Conservation (phyloP, 768 basidiomycete genomes). For the Rhizopogon vesiculosus region DNA sequence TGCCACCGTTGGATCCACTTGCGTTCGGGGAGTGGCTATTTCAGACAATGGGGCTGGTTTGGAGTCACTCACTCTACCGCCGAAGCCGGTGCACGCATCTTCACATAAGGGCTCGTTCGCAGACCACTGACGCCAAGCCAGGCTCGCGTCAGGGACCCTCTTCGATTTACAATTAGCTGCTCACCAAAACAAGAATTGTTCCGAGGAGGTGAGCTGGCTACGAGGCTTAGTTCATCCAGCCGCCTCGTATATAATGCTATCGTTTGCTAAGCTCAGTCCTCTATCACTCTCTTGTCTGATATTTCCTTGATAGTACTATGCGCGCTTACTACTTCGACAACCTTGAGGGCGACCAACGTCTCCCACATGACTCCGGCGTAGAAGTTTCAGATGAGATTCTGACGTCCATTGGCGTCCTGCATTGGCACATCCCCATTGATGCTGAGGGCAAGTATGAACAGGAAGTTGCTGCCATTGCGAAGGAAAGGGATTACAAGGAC, state of each 20-base stretch:
- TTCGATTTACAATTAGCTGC: too few relatives aligned
- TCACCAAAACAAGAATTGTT: neutral
- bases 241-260: neutral
- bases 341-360: slow-evolving; percentile 71
- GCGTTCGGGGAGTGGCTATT: too few relatives aligned
- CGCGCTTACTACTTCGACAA: slow-evolving; percentile 74
- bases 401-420: slow-evolving; percentile 53
- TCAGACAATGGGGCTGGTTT: too few relatives aligned
- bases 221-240: neutral
- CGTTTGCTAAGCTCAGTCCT: neutral
- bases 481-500: slow-evolving; percentile 75
- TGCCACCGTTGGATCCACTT: too few relatives aligned
- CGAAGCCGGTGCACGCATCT: too few relatives aligned
- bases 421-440: slow-evolving; percentile 63
- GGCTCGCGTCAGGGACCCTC: too few relatives aligned
- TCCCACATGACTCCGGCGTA: slow-evolving; percentile 69
- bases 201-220: neutral
- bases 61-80: too few relatives aligned
- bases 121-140: too few relatives aligned
- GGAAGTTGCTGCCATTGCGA: slow-evolving; percentile 55
- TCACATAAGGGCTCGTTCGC: too few relatives aligned
- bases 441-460: slow-evolving; percentile 38
- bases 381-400: slow-evolving; percentile 50
- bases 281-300: neutral
- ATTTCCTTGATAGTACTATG: slow-evolving; percentile 35